Conservation (phyloP, 208 protist genomes). For the Crithidia brevicula region DNA sequence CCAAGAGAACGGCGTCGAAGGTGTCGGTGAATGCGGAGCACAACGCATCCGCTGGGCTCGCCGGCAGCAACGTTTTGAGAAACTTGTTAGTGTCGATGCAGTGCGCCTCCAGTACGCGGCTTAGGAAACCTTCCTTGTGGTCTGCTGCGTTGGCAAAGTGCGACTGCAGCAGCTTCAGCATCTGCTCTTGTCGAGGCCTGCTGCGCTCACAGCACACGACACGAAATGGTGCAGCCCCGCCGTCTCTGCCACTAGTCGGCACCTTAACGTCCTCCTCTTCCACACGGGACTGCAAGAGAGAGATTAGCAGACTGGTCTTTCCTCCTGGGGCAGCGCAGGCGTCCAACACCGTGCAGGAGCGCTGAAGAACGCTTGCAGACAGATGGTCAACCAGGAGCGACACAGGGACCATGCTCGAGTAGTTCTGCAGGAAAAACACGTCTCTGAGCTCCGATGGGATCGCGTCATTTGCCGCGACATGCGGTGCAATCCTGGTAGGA, state of each 20-base stretch:
- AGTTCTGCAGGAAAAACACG: conserved; percentile 78
- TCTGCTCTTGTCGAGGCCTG: conserved; percentile 34
- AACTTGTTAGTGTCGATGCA: conserved; percentile 39
- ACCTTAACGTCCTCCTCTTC: conserved; percentile 12
- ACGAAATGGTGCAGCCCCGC: conserved; percentile 1
- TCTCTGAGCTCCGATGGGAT: conserved; percentile 2
- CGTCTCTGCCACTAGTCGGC: neutral
- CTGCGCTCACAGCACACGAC: conserved; percentile 66
- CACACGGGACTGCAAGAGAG: conserved; percentile 41
- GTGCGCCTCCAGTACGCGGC: conserved; percentile 20
- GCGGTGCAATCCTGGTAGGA: neutral
- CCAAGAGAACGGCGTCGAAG: conserved; percentile 77
- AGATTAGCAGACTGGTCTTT: conserved; percentile 89
- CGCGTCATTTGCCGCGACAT: neutral
- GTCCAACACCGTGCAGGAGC: conserved; percentile 69
- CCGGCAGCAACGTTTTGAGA: conserved; percentile 6
- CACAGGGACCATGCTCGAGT: conserved; percentile 76
- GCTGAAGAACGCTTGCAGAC: neutral
- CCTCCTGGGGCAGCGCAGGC: conserved; percentile 94
- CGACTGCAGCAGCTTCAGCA: conserved; percentile 39
- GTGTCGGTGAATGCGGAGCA: neutral
- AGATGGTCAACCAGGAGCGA: conserved; percentile 61
- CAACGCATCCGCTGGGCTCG: too few species aligned
- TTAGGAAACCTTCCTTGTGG: neutral
- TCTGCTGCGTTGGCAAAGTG: conserved; percentile 33